phyloP scores from a whole-genome alignment of 371 early-diverging fungal species.

The Coemansia sp. region DNA sequence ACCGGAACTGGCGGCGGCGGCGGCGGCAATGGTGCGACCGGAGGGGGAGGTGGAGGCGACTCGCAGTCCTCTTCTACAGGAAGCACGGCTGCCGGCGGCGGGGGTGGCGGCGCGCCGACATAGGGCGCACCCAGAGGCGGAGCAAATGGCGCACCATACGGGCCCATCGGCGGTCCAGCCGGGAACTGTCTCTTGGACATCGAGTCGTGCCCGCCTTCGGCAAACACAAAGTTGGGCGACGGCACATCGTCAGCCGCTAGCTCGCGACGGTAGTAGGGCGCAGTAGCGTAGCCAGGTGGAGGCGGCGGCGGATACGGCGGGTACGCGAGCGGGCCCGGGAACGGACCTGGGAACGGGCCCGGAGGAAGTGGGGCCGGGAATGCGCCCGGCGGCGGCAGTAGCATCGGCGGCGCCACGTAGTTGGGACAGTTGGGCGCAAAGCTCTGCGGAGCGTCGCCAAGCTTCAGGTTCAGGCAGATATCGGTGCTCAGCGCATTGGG shows the following conservation, averaged over 20 bases:
- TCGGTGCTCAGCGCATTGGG: slow-evolving; percentile 42
- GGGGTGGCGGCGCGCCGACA: neutral
- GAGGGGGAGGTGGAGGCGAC: slow-evolving; percentile 7
- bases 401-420: slow-evolving; percentile 40
- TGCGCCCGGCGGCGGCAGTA: slow-evolving; percentile 39
- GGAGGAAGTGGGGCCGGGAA: slow-evolving; percentile 2
- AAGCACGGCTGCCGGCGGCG: slow-evolving; percentile 12
- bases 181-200: slow-evolving; percentile 25
- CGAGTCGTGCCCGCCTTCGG: slow-evolving; percentile 2
- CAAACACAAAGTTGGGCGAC: slow-evolving; percentile 19
- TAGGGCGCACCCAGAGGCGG: slow-evolving; percentile 2
- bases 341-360: slow-evolving; percentile 7
- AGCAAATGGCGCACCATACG: neutral
- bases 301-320: slow-evolving; percentile 6
- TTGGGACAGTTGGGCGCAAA: slow-evolving; percentile 44
- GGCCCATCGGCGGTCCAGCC: neutral
- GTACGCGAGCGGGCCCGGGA: slow-evolving; percentile 10
- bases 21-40: slow-evolving; percentile 5
- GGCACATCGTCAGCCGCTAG: slow-evolving; percentile 5
- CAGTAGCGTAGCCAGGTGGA: slow-evolving; percentile 5
- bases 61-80: slow-evolving; percentile 35
- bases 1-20: slow-evolving; percentile 13
- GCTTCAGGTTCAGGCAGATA: slow-evolving; percentile 41
- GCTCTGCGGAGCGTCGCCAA: slow-evolving; percentile 47
- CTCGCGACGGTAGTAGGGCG: slow-evolving; percentile 25